Percentiles rank a stretch among this genome's conserved stretches.
Conservation (phyloP, 805 yeast genomes). For the Priceomyces haplophilus region DNA sequence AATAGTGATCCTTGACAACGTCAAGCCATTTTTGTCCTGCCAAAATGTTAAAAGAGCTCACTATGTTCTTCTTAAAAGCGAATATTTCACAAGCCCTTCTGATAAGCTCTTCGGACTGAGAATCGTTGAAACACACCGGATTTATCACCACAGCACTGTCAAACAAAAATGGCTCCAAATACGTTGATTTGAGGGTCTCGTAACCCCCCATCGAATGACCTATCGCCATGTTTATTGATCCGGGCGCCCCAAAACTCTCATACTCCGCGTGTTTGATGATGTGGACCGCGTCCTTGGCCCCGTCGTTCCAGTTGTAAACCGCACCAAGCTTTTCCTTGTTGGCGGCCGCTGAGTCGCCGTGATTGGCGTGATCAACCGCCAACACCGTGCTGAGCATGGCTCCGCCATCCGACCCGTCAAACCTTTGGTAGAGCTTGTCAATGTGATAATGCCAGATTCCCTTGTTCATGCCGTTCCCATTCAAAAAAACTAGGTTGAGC, state of each 20-base stretch:
- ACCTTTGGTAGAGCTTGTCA: slow-evolving; percentile 7
- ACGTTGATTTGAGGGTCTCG: slow-evolving; percentile 4
- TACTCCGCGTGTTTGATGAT: slow-evolving; percentile 6
- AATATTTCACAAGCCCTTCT: not conserved
- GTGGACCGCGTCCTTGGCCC: slow-evolving; percentile 9
- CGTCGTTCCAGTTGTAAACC: slow-evolving; percentile 11
- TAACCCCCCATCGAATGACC: slow-evolving; percentile 18
- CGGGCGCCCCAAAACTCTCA: not conserved
- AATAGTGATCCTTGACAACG: slow-evolving; percentile 10
- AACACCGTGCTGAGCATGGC: slow-evolving; percentile 21
- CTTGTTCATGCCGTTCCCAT: slow-evolving; percentile 18
- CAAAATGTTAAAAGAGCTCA: slow-evolving; percentile 8
- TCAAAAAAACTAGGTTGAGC: slow-evolving; percentile 12
- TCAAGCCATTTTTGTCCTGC: slow-evolving; percentile 11
- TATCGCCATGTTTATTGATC: slow-evolving; percentile 8
- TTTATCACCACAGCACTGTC: slow-evolving; percentile 10
- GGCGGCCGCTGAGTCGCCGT: slow-evolving; percentile 11
- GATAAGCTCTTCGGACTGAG: not conserved
- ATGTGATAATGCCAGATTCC: slow-evolving; percentile 15
- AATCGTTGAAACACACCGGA: slow-evolving; percentile 8
- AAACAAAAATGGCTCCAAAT: slow-evolving; percentile 8
- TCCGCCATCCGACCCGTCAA: not conserved
- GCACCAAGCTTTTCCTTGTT: slow-evolving; percentile 10
- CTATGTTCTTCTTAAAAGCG: slow-evolving; percentile 6
- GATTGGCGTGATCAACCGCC: slow-evolving; percentile 13